These are phyloP conservation scores for Ophiostoma fasciatum DNA, from an alignment of 2,329 filamentous ascomycete genomes.

Conservation along the genomic window DNA sequence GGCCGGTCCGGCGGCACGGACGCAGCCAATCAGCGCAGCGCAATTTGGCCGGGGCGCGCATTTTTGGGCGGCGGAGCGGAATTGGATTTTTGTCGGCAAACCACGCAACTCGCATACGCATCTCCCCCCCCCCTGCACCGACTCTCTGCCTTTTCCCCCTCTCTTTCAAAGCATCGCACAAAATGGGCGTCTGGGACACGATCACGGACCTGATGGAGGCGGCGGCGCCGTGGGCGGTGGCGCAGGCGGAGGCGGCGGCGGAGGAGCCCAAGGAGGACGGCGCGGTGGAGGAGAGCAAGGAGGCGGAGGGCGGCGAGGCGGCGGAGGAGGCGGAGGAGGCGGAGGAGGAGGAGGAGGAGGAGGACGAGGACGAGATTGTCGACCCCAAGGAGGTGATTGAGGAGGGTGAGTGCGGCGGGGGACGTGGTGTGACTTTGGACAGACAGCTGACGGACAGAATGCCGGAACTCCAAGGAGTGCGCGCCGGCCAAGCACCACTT, in stretches of 20 bases:
- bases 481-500: conserved; percentile 90
- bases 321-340: conserved; percentile 40
- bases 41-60: conserved; percentile 11
- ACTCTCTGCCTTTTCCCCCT: not conserved
- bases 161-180: not conserved
- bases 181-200: conserved; percentile 53
- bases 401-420: conserved; percentile 52
- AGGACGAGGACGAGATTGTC: conserved; percentile 66
- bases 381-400: conserved; percentile 81
- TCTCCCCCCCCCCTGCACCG: too few species aligned
- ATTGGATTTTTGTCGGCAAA: not conserved
- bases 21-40: conserved; percentile 11
- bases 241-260: conserved; percentile 53
- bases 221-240: conserved; percentile 48
- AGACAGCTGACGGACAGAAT: conserved; percentile 45
- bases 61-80: not conserved
- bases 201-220: conserved; percentile 50
- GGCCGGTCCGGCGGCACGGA: conserved; percentile 3
- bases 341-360: conserved; percentile 45
- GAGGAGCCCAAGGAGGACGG: conserved; percentile 33
- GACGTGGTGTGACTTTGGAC: conserved; percentile 2
- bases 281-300: conserved; percentile 14
- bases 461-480: conserved; percentile 75
- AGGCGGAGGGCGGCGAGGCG: conserved; percentile 36
- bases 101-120: too few species aligned